Conservation (phyloP, 2,329 filamentous ascomycete species). For the Dactylellina drechsleri region DNA sequence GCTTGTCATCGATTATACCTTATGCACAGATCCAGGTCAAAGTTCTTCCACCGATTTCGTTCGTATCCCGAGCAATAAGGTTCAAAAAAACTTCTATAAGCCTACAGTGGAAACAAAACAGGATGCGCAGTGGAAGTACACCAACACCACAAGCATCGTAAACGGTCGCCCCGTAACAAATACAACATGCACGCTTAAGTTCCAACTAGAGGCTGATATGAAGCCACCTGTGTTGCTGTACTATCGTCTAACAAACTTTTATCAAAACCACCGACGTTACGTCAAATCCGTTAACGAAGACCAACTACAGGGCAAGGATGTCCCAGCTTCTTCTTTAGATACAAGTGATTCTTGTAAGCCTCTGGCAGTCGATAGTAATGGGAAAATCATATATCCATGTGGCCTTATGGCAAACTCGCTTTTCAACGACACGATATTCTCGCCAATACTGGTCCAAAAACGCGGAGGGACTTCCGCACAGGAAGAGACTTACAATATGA, state of each 20-base stretch:
- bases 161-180: slow-evolving; percentile 60
- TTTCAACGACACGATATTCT: slow-evolving; percentile 90
- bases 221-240: slow-evolving; percentile 87
- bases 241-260: slow-evolving; percentile 96
- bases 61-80: slow-evolving; percentile 68
- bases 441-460: slow-evolving; percentile 68
- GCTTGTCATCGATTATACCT: slow-evolving; percentile 87
- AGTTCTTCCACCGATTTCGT: slow-evolving; percentile 61
- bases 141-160: slow-evolving; percentile 56
- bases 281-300: slow-evolving; percentile 86
- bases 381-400: slow-evolving; percentile 82
- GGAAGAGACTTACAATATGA: slow-evolving; percentile 74
- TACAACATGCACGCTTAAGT: slow-evolving; percentile 76
- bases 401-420: slow-evolving; percentile 95
- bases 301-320: slow-evolving; percentile 73
- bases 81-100: slow-evolving; percentile 76
- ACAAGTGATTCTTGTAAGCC: slow-evolving; percentile 59
- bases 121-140: slow-evolving; percentile 45
- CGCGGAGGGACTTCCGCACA: slow-evolving; percentile 61
- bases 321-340: slow-evolving; percentile 73
- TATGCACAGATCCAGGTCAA: slow-evolving; percentile 73
- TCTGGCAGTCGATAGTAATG: slow-evolving; percentile 74
- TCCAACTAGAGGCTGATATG: slow-evolving; percentile 81
- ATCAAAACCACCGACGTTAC: slow-evolving; percentile 97
- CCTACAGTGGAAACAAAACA: slow-evolving; percentile 51